These are phyloP conservation scores for Pythium phragmiticola DNA, from an alignment of 352 stramenopile species.

Conservation along the genomic window DNA sequence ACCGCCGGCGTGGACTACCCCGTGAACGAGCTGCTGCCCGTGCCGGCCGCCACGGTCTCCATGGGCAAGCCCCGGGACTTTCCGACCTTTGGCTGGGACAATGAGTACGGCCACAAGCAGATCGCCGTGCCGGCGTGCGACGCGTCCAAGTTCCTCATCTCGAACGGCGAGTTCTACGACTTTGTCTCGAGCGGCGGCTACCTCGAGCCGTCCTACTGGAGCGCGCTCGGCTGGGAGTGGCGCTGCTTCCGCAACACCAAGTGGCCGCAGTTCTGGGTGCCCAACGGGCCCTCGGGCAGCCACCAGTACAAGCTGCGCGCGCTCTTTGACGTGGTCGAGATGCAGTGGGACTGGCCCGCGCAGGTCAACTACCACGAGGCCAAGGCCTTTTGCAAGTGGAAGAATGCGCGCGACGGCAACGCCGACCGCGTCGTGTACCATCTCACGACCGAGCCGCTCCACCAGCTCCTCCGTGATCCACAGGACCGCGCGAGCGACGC, in stretches of 20 bases:
- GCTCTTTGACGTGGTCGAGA: slow-evolving; percentile 89
- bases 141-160: slow-evolving; percentile 91
- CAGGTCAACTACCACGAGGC: slow-evolving; percentile 97
- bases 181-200: slow-evolving; percentile 96
- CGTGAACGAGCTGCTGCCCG: slow-evolving; percentile 84
- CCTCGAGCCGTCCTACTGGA: slow-evolving; percentile 88
- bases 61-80: slow-evolving; percentile 92
- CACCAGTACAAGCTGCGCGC: slow-evolving; percentile 94
- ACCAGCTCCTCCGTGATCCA: slow-evolving; percentile 86
- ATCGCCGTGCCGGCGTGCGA: slow-evolving; percentile 88
- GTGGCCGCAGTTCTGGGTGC: slow-evolving; percentile 95
- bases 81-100: slow-evolving; percentile 97
- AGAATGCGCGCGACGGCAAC: slow-evolving; percentile 59
- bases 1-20: slow-evolving; percentile 86
- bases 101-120: slow-evolving; percentile 93
- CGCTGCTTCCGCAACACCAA: slow-evolving; percentile 95
- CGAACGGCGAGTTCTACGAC: slow-evolving; percentile 95
- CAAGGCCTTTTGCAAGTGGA: slow-evolving; percentile 91
- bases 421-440: slow-evolving; percentile 76
- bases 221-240: slow-evolving; percentile 93
- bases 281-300: slow-evolving; percentile 88
- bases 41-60: slow-evolving; percentile 61
- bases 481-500: slow-evolving; percentile 46
- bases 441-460: slow-evolving; percentile 91
- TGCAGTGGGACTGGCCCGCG: slow-evolving; percentile 96